A percentile compares a stretch with the other conserved stretches of the same genome.
These are phyloP conservation scores for Bombardia bombarda DNA, from an alignment of 495 filamentous ascomycete genomes.

Conservation along the genomic window DNA sequence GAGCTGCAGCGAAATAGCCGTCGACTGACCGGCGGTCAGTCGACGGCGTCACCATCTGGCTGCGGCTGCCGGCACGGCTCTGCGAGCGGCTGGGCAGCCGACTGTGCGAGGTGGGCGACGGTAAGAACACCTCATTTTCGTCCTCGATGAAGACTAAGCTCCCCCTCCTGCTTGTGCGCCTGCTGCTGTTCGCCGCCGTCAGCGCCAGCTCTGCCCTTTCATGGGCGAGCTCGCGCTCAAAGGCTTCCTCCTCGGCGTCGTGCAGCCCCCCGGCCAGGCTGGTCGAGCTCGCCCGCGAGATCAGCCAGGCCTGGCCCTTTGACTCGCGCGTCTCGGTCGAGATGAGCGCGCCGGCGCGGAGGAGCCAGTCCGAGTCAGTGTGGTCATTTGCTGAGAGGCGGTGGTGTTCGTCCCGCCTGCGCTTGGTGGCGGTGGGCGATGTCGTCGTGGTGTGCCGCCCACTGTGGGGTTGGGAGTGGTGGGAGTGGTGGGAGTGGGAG, in stretches of 20 bases:
- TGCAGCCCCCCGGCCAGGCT: conserved; percentile 48
- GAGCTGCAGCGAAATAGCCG: conserved; percentile 11
- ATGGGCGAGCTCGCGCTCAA: conserved; percentile 33
- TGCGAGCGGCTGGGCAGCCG: conserved; percentile 36
- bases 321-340: conserved; percentile 63
- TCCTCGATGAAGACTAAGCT: conserved; percentile 27
- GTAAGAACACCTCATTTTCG: conserved; percentile 1
- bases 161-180: conserved; percentile 15
- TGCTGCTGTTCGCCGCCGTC: conserved; percentile 1
- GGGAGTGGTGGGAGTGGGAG: conserved; percentile 10
- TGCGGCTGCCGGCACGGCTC: conserved; percentile 36
- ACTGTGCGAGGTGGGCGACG: conserved; percentile 28
- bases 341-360: conserved; percentile 62
- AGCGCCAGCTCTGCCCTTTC: conserved; percentile 19
- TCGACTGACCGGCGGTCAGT: conserved; percentile 22
- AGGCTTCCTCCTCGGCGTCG: conserved; percentile 39
- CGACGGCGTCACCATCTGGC: conserved; percentile 23
- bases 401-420: neutral
- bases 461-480: conserved; percentile 2
- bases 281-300: conserved; percentile 62
- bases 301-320: conserved; percentile 75
- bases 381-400: conserved; percentile 13
- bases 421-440: conserved; percentile 20
- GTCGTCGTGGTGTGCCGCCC: conserved; percentile 7
- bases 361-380: conserved; percentile 62